Evolutionary conservation across 441 rosid genomes (phyloP).

Genomic region (Erodium trifolium): DNA sequence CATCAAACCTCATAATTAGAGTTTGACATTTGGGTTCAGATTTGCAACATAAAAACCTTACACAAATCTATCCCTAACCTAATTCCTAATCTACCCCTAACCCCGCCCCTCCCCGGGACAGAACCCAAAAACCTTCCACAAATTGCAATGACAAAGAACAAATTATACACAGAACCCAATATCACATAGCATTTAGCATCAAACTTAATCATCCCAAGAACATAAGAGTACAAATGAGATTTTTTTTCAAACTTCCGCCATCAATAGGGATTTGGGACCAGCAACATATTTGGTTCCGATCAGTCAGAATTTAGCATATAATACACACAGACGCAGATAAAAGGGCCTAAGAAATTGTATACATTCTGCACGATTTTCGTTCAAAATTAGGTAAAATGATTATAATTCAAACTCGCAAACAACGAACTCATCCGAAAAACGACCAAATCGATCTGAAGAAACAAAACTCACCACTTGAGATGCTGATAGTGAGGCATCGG

Average conservation of each 20-base stretch:
- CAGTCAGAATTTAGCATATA: not conserved
- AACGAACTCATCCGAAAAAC: not conserved
- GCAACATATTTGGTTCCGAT: no score
- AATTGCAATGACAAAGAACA: no score
- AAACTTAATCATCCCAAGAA: not conserved
- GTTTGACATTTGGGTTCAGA: not conserved
- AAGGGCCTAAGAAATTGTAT: not conserved
- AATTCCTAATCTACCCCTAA: not conserved
- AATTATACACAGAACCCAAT: not conserved
- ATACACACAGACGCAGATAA: not conserved
- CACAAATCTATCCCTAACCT: not conserved
- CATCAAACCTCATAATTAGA: not conserved
- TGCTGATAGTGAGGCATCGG: slow-evolving; percentile 27
- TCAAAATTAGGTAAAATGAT: not conserved
- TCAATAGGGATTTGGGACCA: not conserved
- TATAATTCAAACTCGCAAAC: not conserved
- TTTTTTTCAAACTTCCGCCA: not conserved
- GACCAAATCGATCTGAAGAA: not conserved
- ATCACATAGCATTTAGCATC: not conserved
- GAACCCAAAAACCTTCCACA: no score
- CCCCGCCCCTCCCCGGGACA: no score
- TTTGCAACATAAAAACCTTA: not conserved
- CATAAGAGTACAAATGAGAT: not conserved
- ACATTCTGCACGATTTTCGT: not conserved
- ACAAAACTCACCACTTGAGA: slow-evolving; percentile 23